Percentiles rank a stretch among this genome's conserved stretches.
Conservation (phyloP, 2,329 filamentous ascomycete genomes). For the Aureobasidium leucospermi region DNA sequence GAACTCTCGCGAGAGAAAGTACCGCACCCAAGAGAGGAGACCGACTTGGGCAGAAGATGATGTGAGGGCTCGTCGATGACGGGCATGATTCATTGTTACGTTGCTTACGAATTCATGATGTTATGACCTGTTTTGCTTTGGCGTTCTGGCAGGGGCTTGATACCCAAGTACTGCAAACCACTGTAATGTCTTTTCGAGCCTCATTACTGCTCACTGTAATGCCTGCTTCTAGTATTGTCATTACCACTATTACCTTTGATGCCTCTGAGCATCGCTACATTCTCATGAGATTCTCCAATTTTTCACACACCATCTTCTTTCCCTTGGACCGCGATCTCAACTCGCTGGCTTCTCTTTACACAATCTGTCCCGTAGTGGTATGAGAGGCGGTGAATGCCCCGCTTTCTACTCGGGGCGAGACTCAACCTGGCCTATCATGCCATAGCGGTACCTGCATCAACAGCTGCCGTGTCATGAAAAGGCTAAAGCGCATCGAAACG, state of each 20-base stretch:
- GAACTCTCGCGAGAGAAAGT: not conserved
- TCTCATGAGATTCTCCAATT: not conserved
- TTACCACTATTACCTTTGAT: not conserved
- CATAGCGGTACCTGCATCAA: not conserved
- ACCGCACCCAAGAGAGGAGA: constrained; percentile 4
- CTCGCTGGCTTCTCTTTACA: no score
- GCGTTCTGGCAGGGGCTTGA: not conserved
- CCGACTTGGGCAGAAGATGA: not conserved
- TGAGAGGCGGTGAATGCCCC: not conserved
- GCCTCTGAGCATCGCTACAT: not conserved
- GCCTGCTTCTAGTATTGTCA: not conserved
- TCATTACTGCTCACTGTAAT: not conserved
- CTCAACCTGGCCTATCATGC: not conserved
- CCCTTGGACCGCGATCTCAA: no score
- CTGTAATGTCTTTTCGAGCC: not conserved
- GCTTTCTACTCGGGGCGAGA: not conserved
- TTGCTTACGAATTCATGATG: not conserved
- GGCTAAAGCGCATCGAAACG: not conserved
- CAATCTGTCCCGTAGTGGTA: not conserved
- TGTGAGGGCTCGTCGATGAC: not conserved
- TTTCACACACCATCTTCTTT: no score
- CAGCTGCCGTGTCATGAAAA: not conserved
- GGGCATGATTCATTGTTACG: not conserved
- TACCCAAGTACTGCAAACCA: not conserved
- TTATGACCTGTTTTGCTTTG: not conserved